phyloP scores from a whole-genome alignment of 768 basidiomycete genomes.

The Mycena pura region DNA sequence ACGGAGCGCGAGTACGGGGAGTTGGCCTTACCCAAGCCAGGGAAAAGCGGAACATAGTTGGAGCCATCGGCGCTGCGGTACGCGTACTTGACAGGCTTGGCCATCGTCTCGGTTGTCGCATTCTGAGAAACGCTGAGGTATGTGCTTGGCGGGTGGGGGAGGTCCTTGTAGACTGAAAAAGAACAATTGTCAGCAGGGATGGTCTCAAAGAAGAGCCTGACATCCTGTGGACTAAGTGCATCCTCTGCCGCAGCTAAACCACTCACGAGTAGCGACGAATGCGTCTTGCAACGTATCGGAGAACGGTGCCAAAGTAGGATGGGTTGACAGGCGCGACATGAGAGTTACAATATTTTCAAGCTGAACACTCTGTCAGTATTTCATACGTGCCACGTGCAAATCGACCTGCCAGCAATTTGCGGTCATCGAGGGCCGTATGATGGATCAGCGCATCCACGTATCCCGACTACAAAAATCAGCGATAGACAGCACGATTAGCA shows the following conservation, averaged over 20 bases:
- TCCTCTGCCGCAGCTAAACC: constrained; percentile 1
- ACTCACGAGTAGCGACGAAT: constrained; percentile 63
- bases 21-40: constrained; percentile 64
- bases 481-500: background rate
- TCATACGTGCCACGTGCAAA: background rate
- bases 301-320: constrained; percentile 18
- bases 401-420: constrained; percentile 61
- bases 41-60: constrained; percentile 61
- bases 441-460: constrained; percentile 55
- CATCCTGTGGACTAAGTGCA: too few relatives aligned
- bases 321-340: constrained; percentile 58
- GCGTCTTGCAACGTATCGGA: constrained; percentile 52
- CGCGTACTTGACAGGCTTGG: constrained; percentile 48
- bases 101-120: constrained; percentile 12
- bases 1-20: constrained; percentile 75
- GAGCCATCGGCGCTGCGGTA: constrained; percentile 68
- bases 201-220: background rate
- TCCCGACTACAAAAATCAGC: constrained; percentile 46
- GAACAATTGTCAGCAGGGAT: constrained; percentile 13
- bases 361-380: constrained; percentile 41
- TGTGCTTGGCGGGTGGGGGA: constrained; percentile 73
- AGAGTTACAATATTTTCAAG: constrained; percentile 66
- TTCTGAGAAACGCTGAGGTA: constrained; percentile 46
- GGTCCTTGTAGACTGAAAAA: constrained; percentile 74
- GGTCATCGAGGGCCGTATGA: constrained; percentile 57